Base-by-base conservation (phyloP, 306 rosid species). In the Dalbergia oliveri region DNA sequence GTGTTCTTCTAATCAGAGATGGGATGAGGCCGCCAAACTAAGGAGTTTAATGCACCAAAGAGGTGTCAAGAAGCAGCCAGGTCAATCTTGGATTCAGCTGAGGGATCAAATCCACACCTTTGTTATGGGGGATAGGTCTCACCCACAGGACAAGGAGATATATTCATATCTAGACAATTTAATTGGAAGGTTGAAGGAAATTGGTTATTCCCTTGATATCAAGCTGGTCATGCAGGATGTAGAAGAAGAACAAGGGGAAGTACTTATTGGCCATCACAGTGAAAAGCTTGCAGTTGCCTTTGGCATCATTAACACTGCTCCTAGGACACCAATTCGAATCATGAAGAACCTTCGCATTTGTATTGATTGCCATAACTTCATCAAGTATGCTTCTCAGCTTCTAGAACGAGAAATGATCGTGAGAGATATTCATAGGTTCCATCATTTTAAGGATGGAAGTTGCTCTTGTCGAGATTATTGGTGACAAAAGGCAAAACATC, bases 401-500 rank as follows among this genome's bases (percentile, higher is more conserved):
- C 85, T 91, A 50, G 84, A 68, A 69, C 88, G 92, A 43, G 88
- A 89, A 80, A 87, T 94, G 65, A 86, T 89, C 56, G 86, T 89
- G 14, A 86, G 97, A 86, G 98, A 94, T 66, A 85, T 80, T 71
- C 87, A 86, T 81, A 84, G 94, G 66, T 92, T 89, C 83, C 97
- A 90, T 83, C 92, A 80, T 79, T 94, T 90, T 72, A 90, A 78
- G 83, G 77, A 89, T 3, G 94, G 97, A 3, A 41, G 57, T 73
- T 92, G 96, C 82, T 88, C 97, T 67, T 94, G 92, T 76, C 88
- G 92, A 86, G 92, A 94, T 85, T 88, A 84, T 85, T 94, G 94
- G 97, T 92, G 86, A 94, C 61, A 23, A 72, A 47, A 76, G 62
- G 7, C 62, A 13, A 49, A 81, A 45, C 11, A 19, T 72, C 39